A percentile compares a stretch with the other conserved stretches of the same genome.
Conservation (phyloP, 2,329 filamentous ascomycete species). For the Plectosphaerella cucumerina region DNA sequence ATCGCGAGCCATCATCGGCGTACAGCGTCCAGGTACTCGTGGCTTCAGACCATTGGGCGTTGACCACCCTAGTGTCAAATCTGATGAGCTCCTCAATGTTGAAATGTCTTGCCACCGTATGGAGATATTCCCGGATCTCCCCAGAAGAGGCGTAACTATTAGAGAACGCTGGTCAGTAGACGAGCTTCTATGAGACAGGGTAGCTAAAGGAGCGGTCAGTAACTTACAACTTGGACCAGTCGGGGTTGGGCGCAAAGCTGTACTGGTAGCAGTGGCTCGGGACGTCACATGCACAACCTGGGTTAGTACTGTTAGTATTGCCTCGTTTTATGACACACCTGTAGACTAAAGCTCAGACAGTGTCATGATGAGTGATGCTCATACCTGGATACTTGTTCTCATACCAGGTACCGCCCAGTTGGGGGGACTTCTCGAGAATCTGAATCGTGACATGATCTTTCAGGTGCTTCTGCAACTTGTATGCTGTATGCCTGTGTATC, state of each 20-base stretch:
- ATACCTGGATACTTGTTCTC: slow-evolving; percentile 16
- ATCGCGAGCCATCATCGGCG: slow-evolving; percentile 6
- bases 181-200: too few species aligned
- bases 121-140: slow-evolving; percentile 34
- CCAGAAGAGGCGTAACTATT: slow-evolving; percentile 28
- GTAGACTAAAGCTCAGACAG: not conserved
- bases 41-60: slow-evolving; percentile 29
- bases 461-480: not conserved
- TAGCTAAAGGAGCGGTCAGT: too few species aligned
- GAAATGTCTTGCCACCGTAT: slow-evolving; percentile 30
- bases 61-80: slow-evolving; percentile 13
- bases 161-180: too few species aligned
- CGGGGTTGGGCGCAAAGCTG: slow-evolving; percentile 3
- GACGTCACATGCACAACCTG: slow-evolving; percentile 18
- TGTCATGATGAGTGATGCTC: not conserved
- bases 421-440: slow-evolving; percentile 16
- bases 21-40: slow-evolving; percentile 27
- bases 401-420: slow-evolving; percentile 19
- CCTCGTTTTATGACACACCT: too few species aligned
- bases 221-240: slow-evolving; percentile 5
- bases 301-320: not conserved
- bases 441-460: not conserved
- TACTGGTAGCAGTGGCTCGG: slow-evolving; percentile 14
- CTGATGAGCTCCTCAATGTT: slow-evolving; percentile 23
- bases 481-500: not conserved